A percentile compares a stretch with the other conserved stretches of the same genome.
These are phyloP conservation scores for Talaromyces verruculosus DNA, from an alignment of 2,329 filamentous ascomycete genomes.

Conservation along the genomic window DNA sequence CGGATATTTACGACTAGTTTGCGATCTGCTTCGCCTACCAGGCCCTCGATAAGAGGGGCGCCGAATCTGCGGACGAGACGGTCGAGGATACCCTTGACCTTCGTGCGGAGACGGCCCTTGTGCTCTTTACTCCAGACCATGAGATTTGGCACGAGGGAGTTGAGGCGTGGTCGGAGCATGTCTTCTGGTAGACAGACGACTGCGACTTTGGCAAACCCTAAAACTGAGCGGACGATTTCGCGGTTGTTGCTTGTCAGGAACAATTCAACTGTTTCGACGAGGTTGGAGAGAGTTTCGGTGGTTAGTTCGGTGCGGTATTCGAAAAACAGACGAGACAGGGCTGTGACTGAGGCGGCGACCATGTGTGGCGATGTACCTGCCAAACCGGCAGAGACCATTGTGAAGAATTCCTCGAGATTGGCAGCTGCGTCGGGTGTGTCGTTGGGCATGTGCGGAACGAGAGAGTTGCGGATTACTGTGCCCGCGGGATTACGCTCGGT, in stretches of 20 bases:
- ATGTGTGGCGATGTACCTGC: conserved; percentile 93
- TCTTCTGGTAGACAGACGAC: conserved; percentile 79
- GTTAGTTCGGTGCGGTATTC: conserved; percentile 76
- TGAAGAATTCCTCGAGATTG: conserved; percentile 91
- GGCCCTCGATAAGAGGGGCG: conserved; percentile 72
- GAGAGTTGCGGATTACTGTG: conserved; percentile 79
- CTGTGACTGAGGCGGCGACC: conserved; percentile 96
- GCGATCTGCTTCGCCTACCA: conserved; percentile 80
- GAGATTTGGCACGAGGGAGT: conserved; percentile 78
- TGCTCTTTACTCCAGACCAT: conserved; percentile 98
- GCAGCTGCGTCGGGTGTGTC: conserved; percentile 76
- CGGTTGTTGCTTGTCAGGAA: conserved; percentile 96
- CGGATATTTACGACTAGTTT: conserved; percentile 93
- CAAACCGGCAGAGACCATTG: conserved; percentile 95
- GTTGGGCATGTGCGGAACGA: conserved; percentile 81
- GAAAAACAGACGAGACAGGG: conserved; percentile 87
- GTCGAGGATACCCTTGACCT: conserved; percentile 97
- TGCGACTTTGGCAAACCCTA: conserved; percentile 96
- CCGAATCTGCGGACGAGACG: conserved; percentile 91
- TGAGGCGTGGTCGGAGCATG: conserved; percentile 74
- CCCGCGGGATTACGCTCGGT: conserved; percentile 56
- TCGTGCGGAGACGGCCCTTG: conserved; percentile 93
- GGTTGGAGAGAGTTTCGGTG: conserved; percentile 69
- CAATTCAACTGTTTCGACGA: conserved; percentile 92
- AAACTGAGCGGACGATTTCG: conserved; percentile 90